phyloP scores from a whole-genome alignment of 2,329 filamentous ascomycete species.

The Diaporthe aspalathi region DNA sequence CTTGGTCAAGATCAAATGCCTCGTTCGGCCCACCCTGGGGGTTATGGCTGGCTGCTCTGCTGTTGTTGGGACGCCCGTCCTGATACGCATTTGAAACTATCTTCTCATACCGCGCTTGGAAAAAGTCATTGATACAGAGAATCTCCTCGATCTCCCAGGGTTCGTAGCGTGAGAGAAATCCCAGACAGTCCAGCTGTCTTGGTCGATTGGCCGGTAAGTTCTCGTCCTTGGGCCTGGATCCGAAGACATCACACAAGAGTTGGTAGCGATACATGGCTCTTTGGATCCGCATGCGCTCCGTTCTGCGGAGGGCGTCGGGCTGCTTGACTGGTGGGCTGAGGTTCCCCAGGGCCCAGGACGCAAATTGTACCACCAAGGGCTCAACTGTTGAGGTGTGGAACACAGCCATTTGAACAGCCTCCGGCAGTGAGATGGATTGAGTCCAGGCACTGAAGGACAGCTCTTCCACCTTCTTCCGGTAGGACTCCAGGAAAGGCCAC shows the following conservation, averaged over 20 bases:
- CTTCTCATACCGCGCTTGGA: not conserved
- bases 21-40: not conserved
- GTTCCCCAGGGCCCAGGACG: slow-evolving; percentile 5
- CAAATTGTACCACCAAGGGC: slow-evolving; percentile 4
- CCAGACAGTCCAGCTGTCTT: not conserved
- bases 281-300: slow-evolving; percentile 3
- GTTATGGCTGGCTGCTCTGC: not conserved
- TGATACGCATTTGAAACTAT: not conserved
- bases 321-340: not conserved
- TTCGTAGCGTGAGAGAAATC: slow-evolving; percentile 8
- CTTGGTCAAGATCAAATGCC: not conserved
- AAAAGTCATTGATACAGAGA: slow-evolving; percentile 2
- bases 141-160: slow-evolving; percentile 20
- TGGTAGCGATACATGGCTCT: slow-evolving; percentile 20
- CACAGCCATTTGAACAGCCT: not conserved
- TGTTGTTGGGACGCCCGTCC: not conserved
- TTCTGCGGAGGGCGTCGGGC: not conserved
- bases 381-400: slow-evolving; percentile 10
- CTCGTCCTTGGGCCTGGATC: not conserved
- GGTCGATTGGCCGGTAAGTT: not conserved
- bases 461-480: not conserved
- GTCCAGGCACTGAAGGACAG: not conserved
- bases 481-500: slow-evolving; percentile 8
- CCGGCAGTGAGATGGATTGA: not conserved
- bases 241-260: slow-evolving; percentile 8